Base-by-base conservation (phyloP, 495 filamentous ascomycete species). In the Penicillium flavigenum region DNA sequence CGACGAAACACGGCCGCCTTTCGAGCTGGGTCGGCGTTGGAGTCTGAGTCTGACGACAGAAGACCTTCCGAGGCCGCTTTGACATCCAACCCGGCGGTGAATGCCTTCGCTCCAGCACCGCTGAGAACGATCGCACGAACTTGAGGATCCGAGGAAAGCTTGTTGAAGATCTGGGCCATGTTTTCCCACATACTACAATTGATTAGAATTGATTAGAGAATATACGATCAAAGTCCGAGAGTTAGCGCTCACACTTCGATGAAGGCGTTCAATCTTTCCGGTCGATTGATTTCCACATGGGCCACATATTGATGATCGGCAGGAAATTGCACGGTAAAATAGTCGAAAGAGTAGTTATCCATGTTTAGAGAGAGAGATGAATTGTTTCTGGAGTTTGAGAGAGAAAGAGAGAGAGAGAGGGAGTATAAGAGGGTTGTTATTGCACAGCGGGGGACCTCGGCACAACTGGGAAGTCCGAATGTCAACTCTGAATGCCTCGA, bases 231-330 rank as follows among this genome's bases (percentile, higher is more conserved):
- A 27, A 39, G 29, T 39, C n/a, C 1, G 32, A 39, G n/a, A 10
- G 3, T 27, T 27, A 22, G 42, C 1, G 70, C 72, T 59, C 75
- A 86, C 85, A 72, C 78, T 73, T 92, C 87, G 58, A 84, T 76
- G 73, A 97, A 98, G 54, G 94, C 86, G 72, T 98, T 98, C 69
- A 96, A 76, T 76, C 96, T 97, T 50, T 84, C 72, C 1, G 93
- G 85, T 8, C 94, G 85, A 78, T 96, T 92, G 76, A 96, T 96
- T 70, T 97, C 88, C 49, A 98, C 91, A 69, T 96, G 90, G 10
- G 89, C 90, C 39, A 97, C 90, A 75, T 85, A 84, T 59, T 74
- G 69, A n/a, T 70, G 61, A 54, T 86, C 77, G 14, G 70, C 61
- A 0, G 92, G 90, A 54, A 87, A 87, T 20, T 81, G 81, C 59